Evolutionary conservation across 2,329 filamentous ascomycete species (phyloP).

Genomic region (Penicillium sp.): DNA sequence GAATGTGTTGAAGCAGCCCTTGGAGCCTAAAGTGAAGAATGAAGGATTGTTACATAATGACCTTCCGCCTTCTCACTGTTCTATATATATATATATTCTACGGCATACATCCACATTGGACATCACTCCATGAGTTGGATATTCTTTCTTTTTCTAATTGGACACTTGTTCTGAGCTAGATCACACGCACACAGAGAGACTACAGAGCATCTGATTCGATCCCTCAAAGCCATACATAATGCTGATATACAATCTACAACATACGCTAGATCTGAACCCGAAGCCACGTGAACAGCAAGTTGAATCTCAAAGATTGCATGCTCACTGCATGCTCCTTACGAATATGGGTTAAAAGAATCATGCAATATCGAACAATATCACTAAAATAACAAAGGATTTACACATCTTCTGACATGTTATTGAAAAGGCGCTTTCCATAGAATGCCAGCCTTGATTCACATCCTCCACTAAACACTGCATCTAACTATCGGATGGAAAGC

Average conservation of each 20-base stretch:
- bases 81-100: neutral
- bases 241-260: neutral
- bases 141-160: neutral
- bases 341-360: neutral
- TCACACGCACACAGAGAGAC: neutral
- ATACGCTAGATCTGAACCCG: neutral
- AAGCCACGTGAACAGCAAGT: neutral
- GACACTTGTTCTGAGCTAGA: neutral
- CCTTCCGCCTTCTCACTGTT: neutral
- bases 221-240: neutral
- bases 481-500: neutral
- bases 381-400: neutral
- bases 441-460: neutral
- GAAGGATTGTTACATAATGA: neutral
- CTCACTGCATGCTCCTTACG: neutral
- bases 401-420: neutral
- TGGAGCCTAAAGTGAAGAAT: neutral
- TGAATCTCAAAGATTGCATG: neutral
- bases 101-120: neutral
- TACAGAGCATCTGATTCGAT: neutral
- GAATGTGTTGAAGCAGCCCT: neutral
- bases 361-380: neutral
- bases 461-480: neutral
- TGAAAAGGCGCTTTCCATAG: neutral
- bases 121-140: neutral